These are phyloP conservation scores for Hemisphaericaspora xylanilytica DNA, from an alignment of 1,139 yeast genomes.

Conservation along the genomic window DNA sequence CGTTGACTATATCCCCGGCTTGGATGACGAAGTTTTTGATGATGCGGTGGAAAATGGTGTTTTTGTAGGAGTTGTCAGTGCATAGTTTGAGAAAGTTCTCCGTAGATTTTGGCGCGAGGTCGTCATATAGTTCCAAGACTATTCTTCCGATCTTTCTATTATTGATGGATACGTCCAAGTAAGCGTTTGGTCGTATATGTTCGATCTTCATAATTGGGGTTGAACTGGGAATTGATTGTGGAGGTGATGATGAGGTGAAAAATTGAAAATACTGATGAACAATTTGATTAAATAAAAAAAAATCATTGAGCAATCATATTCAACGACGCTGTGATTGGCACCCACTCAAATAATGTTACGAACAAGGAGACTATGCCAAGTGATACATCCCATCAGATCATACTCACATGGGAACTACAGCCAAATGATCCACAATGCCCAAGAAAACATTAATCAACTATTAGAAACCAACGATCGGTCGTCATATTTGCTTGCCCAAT, in stretches of 20 bases:
- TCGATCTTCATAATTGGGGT: slow-evolving; percentile 34
- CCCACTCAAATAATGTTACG: slow-evolving; percentile 12
- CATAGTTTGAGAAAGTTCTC: slow-evolving; percentile 53
- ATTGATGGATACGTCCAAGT: slow-evolving; percentile 56
- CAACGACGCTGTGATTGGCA: slow-evolving; percentile 18
- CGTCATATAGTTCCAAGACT: slow-evolving; percentile 55
- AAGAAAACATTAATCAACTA: slow-evolving; percentile 40
- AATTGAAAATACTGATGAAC: background rate
- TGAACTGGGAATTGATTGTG: background rate
- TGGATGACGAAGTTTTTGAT: slow-evolving; percentile 79
- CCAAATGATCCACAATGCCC: slow-evolving; percentile 31
- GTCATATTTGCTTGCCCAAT: slow-evolving; percentile 63
- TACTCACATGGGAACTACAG: slow-evolving; percentile 5
- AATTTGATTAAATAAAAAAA: background rate
- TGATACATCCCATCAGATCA: background rate
- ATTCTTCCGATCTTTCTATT: slow-evolving; percentile 54
- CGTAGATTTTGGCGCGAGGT: slow-evolving; percentile 58
- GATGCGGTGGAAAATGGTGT: slow-evolving; percentile 61
- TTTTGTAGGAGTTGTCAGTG: slow-evolving; percentile 36
- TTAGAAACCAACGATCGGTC: slow-evolving; percentile 58
- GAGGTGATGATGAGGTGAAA: background rate
- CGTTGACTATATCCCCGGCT: slow-evolving; percentile 55
- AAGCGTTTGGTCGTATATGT: slow-evolving; percentile 38
- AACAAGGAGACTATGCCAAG: background rate
- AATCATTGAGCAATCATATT: too few species aligned